Conservation (phyloP, 768 basidiomycete species). For the Pisolithus tinctorius region DNA sequence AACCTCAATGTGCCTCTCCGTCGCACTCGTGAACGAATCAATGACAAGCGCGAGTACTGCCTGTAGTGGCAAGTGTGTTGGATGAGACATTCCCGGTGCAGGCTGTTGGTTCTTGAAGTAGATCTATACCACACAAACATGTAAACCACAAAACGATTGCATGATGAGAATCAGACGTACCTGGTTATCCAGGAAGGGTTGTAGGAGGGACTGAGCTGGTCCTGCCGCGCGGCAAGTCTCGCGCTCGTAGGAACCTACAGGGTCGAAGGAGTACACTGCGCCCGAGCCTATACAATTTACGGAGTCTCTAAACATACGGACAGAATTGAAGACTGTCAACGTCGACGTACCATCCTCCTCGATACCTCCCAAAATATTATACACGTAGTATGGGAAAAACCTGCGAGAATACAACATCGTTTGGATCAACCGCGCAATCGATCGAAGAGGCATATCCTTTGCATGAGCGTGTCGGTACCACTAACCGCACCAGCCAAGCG, state of each 20-base stretch:
- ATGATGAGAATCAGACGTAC: constrained; percentile 49
- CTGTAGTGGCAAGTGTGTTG: constrained; percentile 72
- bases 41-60: constrained; percentile 83
- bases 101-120: constrained; percentile 95
- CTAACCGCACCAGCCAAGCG: constrained; percentile 31
- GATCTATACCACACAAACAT: constrained; percentile 48
- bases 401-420: constrained; percentile 95
- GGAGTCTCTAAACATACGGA: neutral
- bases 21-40: constrained; percentile 95
- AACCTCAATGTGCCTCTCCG: constrained; percentile 98
- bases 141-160: constrained; percentile 26
- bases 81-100: constrained; percentile 65
- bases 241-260: constrained; percentile 96
- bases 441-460: constrained; percentile 94
- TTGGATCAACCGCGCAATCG: constrained; percentile 97
- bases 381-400: constrained; percentile 98
- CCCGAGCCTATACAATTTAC: constrained; percentile 61
- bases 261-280: constrained; percentile 99
- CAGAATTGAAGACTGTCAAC: constrained; percentile 20
- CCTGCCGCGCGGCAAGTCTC: constrained; percentile 96
- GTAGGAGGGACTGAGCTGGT: constrained; percentile 88
- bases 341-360: constrained; percentile 77
- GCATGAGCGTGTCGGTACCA: constrained; percentile 98
- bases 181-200: constrained; percentile 99
- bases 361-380: constrained; percentile 93